Conservation (phyloP, 192 early-diverging fungal genomes). For the Backusella sp. region DNA sequence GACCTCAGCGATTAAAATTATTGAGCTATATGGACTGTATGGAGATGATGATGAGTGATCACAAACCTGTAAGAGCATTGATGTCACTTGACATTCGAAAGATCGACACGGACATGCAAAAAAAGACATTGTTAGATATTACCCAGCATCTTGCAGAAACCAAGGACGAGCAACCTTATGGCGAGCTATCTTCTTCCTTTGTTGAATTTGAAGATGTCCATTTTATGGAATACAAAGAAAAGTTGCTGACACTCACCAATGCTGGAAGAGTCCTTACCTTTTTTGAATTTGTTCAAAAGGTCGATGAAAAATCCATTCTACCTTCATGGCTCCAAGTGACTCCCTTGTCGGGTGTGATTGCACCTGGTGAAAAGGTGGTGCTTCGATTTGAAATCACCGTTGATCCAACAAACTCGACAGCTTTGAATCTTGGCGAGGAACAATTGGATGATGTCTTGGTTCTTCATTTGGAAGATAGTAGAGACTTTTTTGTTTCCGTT, state of each 20-base stretch:
- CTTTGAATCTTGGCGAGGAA: constrained; percentile 60
- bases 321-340: constrained; percentile 74
- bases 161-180: constrained; percentile 70
- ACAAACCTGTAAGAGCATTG: constrained; percentile 85
- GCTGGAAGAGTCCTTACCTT: constrained; percentile 72
- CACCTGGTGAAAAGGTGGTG: constrained; percentile 65
- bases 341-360: constrained; percentile 65
- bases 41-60: constrained; percentile 77
- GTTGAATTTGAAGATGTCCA: constrained; percentile 73
- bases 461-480: constrained; percentile 75
- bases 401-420: constrained; percentile 41
- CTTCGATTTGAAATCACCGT: constrained; percentile 65
- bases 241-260: constrained; percentile 65
- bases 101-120: constrained; percentile 57
- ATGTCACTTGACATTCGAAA: constrained; percentile 65
- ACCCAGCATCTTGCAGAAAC: constrained; percentile 71
- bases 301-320: constrained; percentile 47
- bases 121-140: constrained; percentile 56
- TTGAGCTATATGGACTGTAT: constrained; percentile 58
- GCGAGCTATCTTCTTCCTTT: constrained; percentile 61
- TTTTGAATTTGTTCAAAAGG: constrained; percentile 76
- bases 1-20: constrained; percentile 41
- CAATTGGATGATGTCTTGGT: constrained; percentile 76
- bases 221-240: constrained; percentile 47
- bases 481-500: constrained; percentile 83